Evolutionary conservation across 2,329 filamentous ascomycete species (phyloP).

Genomic region (Sphaerulina populicola): DNA sequence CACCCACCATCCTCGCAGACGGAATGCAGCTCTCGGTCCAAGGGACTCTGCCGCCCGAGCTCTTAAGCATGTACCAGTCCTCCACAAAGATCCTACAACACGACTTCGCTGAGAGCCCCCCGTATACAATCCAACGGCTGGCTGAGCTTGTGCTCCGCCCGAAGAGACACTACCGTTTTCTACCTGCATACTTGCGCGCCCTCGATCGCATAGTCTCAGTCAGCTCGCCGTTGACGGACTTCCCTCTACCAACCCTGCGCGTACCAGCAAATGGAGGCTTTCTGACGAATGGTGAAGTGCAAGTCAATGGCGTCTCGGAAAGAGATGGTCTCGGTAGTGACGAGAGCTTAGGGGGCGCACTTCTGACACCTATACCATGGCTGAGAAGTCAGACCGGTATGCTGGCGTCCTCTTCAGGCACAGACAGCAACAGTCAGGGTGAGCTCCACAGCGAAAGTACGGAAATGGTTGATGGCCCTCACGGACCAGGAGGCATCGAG

Average conservation of each 20-base stretch:
- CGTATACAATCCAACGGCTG: constrained; percentile 86
- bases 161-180: constrained; percentile 66
- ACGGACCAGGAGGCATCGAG: constrained; percentile 69
- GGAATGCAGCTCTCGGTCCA: constrained; percentile 23
- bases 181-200: constrained; percentile 80
- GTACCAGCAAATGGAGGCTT: constrained; percentile 39
- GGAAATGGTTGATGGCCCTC: constrained; percentile 72
- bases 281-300: constrained; percentile 45
- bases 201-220: constrained; percentile 86
- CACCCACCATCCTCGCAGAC: constrained; percentile 3
- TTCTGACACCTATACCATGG: constrained; percentile 93
- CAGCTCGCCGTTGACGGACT: constrained; percentile 69
- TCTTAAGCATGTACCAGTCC: constrained; percentile 47
- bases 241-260: constrained; percentile 62
- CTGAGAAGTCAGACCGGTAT: constrained; percentile 37
- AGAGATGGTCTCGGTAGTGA: constrained; percentile 60
- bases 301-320: constrained; percentile 56
- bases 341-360: constrained; percentile 78
- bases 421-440: constrained; percentile 29
- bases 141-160: constrained; percentile 76
- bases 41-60: constrained; percentile 53
- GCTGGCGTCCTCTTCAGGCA: constrained; percentile 8
- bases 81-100: constrained; percentile 27
- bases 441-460: constrained; percentile 65
- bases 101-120: constrained; percentile 66